Evolutionary conservation across 2,329 filamentous ascomycete species (phyloP).

Genomic region (Aspergillus tubingensis): DNA sequence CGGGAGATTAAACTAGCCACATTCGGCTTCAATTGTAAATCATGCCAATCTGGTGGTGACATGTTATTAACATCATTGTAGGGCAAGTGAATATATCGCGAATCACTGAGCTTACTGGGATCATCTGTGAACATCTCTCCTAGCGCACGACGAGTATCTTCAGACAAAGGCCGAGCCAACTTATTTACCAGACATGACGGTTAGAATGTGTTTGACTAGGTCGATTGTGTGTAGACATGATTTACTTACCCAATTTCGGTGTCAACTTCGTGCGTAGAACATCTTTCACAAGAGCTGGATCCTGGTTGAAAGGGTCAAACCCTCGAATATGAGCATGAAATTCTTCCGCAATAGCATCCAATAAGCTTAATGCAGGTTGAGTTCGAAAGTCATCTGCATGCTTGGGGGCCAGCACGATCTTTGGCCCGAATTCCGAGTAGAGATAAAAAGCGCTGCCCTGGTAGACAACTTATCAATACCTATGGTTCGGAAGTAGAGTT

Average conservation of each 20-base stretch:
- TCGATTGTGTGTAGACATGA: not conserved
- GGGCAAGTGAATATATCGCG: too few relatives aligned
- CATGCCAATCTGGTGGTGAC: conserved; percentile 7
- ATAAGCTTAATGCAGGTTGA: conserved; percentile 22
- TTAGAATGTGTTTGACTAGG: not conserved
- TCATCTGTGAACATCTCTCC: not conserved
- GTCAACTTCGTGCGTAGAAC: conserved; percentile 27
- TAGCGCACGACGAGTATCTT: not conserved
- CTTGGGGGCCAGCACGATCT: conserved; percentile 21
- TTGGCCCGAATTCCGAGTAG: conserved; percentile 21
- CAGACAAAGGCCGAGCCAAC: not conserved
- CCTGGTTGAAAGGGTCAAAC: conserved; percentile 24
- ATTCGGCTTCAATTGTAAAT: not conserved
- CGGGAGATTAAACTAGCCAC: not conserved
- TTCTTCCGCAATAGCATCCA: conserved; percentile 12
- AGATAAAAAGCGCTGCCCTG: not conserved
- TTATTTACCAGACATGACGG: not conserved
- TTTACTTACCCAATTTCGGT: conserved; percentile 21
- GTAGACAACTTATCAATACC: too few relatives aligned
- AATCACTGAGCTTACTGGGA: not conserved
- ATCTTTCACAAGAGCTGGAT: conserved; percentile 18
- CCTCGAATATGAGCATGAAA: conserved; percentile 21
- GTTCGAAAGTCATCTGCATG: conserved; percentile 29
- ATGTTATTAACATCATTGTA: too few relatives aligned
- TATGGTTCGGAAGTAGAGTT: too few relatives aligned